phyloP scores from a whole-genome alignment of 1,139 yeast species.

The Suhomyces bolitotheri region DNA sequence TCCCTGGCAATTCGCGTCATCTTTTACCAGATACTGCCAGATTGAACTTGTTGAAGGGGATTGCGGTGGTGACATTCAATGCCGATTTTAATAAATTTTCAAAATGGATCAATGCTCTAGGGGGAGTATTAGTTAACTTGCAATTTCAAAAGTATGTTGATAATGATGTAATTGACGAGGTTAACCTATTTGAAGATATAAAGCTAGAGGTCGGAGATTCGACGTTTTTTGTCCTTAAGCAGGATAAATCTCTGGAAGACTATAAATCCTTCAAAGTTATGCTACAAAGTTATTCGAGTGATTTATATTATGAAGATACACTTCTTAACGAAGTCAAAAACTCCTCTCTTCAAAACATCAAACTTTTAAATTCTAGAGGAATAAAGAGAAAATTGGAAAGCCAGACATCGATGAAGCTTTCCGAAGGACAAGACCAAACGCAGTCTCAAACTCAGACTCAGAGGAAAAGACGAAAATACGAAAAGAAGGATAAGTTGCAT shows the following conservation, averaged over 20 bases:
- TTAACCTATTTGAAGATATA: slow-evolving; percentile 8
- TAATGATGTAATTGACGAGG: slow-evolving; percentile 1
- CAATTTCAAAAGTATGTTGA: slow-evolving; percentile 1
- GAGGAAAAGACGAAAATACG: slow-evolving; percentile 34
- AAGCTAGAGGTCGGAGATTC: neutral
- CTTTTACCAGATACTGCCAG: slow-evolving; percentile 21
- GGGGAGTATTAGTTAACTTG: slow-evolving; percentile 7
- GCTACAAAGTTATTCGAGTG: neutral
- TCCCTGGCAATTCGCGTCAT: slow-evolving; percentile 19
- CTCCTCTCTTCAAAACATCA: slow-evolving; percentile 3
- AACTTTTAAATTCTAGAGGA: slow-evolving; percentile 1
- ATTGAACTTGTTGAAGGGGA: slow-evolving; percentile 15
- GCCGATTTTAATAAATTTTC: slow-evolving; percentile 11
- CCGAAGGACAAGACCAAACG: slow-evolving; percentile 5
- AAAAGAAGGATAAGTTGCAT: slow-evolving; percentile 34
- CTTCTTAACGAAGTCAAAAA: slow-evolving; percentile 9
- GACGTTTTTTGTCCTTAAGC: slow-evolving; percentile 1
- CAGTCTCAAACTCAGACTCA: slow-evolving; percentile 6
- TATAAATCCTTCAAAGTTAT: neutral
- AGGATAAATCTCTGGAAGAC: neutral
- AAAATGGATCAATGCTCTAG: slow-evolving; percentile 21
- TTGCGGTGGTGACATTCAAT: slow-evolving; percentile 14
- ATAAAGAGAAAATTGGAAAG: slow-evolving; percentile 6
- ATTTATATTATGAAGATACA: slow-evolving; percentile 4
- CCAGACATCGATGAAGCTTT: no score